Conservation (phyloP, 1,284 basidiomycete genomes). For the Gymnopus androsaceus region DNA sequence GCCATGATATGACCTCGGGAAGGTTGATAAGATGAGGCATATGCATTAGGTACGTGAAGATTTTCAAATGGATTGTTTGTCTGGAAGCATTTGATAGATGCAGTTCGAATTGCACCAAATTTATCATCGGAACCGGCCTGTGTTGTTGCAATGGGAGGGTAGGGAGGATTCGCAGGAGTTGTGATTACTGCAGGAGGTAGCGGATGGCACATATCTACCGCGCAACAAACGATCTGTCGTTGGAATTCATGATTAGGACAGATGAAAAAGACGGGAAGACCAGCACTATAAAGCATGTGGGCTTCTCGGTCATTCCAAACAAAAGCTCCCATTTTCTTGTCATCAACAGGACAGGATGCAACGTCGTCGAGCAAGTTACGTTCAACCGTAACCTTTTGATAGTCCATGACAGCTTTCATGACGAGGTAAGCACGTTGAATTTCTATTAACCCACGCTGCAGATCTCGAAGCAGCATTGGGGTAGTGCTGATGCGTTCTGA, state of each 20-base stretch:
- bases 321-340: slow-evolving; percentile 5
- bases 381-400: not conserved
- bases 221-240: not conserved
- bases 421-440: not conserved
- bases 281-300: not conserved
- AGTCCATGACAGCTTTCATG: not conserved
- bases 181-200: not conserved
- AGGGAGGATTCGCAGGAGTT: not conserved
- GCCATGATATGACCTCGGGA: too few relatives aligned
- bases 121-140: slow-evolving; percentile 12
- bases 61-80: too few relatives aligned
- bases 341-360: not conserved
- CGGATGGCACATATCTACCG: not conserved
- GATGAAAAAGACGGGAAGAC: slow-evolving; percentile 7
- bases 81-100: not conserved
- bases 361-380: not conserved
- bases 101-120: slow-evolving; percentile 8
- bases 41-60: too few relatives aligned
- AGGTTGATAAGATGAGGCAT: too few relatives aligned
- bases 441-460: not conserved
- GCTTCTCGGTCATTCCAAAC: slow-evolving; percentile 6
- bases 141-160: not conserved
- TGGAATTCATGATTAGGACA: not conserved
- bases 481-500: not conserved
- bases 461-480: not conserved